A percentile compares a stretch with the other conserved stretches of the same genome.
Evolutionary conservation across 2,329 filamentous ascomycete genomes (phyloP).

Genomic region (Arthroderma uncinatum): DNA sequence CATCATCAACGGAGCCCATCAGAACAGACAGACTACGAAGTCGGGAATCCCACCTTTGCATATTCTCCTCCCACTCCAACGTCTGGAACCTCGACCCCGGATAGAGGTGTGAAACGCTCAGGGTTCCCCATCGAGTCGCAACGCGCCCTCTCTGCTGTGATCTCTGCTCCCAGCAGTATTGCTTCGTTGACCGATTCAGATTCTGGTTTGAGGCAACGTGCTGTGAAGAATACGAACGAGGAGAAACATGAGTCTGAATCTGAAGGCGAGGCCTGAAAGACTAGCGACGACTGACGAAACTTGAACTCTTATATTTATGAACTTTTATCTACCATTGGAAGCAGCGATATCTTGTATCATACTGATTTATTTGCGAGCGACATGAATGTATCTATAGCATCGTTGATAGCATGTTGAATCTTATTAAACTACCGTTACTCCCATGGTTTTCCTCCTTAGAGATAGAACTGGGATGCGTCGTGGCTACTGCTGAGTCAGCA

Average conservation of each 20-base stretch:
- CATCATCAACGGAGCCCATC: conserved; percentile 3
- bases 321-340: background rate
- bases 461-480: no score
- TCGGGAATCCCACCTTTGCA: conserved; percentile 24
- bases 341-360: background rate
- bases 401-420: background rate
- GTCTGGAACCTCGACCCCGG: conserved; percentile 18
- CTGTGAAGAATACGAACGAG: background rate
- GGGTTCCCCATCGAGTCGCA: background rate
- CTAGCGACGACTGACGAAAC: background rate
- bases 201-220: background rate
- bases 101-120: background rate
- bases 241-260: conserved; percentile 1
- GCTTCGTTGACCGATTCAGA: background rate
- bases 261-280: background rate
- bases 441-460: no score
- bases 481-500: background rate
- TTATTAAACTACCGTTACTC: no score
- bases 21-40: conserved; percentile 9
- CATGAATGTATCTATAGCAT: background rate
- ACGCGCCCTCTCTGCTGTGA: background rate
- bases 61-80: conserved; percentile 33
- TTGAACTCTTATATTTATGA: background rate
- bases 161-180: background rate
- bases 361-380: background rate